Conservation (phyloP, 306 rosid genomes). For the Hippophae rhamnoides region DNA sequence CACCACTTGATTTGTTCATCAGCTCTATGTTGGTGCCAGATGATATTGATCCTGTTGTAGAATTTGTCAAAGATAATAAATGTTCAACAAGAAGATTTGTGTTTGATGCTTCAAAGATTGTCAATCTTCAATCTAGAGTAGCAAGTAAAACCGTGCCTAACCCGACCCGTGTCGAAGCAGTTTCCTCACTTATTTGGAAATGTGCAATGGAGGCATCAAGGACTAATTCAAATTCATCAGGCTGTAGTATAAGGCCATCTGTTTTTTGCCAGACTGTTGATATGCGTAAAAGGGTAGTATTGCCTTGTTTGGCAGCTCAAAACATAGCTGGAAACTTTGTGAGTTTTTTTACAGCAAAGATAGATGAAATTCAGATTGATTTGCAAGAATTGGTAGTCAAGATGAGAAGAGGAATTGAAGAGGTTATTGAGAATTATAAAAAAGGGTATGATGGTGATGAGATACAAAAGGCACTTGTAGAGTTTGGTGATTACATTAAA, state of each 20-base stretch:
- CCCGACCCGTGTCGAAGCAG: constrained; percentile 29
- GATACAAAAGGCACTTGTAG: neutral
- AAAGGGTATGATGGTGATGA: neutral
- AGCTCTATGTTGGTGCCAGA: neutral
- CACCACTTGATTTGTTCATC: neutral
- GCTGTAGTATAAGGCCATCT: constrained; percentile 2
- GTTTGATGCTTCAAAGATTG: constrained; percentile 18
- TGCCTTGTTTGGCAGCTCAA: constrained; percentile 11
- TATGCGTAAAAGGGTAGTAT: constrained; percentile 13
- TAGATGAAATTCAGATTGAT: neutral
- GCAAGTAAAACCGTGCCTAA: neutral
- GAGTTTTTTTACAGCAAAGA: constrained; percentile 10
- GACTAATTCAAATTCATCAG: neutral
- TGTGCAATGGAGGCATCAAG: constrained; percentile 17
- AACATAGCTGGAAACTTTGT: constrained; percentile 28
- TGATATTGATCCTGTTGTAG: neutral
- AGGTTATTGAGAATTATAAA: neutral
- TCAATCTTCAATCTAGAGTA: constrained; percentile 15
- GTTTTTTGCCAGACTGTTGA: constrained; percentile 26
- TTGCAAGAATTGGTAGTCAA: neutral
- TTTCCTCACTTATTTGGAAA: constrained; percentile 33
- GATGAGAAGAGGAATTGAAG: neutral
- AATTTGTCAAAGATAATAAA: constrained; percentile 4
- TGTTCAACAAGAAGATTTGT: constrained; percentile 26
- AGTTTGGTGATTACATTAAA: neutral